Percentiles rank a stretch among this genome's conserved stretches.
These are phyloP conservation scores for Aspergillus ochraceus DNA, from an alignment of 2,329 filamentous ascomycete genomes.

Conservation along the genomic window DNA sequence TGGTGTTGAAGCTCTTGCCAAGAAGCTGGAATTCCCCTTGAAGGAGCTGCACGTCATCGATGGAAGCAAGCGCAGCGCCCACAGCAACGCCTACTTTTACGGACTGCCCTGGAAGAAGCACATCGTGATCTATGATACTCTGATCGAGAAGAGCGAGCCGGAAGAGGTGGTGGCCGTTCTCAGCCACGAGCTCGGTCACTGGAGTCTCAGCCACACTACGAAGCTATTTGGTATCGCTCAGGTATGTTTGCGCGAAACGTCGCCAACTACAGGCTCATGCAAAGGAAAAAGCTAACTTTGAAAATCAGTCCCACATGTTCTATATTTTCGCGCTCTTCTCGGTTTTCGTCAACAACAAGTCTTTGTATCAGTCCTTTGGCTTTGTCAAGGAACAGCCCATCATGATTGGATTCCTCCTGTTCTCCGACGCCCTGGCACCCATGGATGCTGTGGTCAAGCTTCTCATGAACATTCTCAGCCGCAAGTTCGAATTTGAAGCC, in stretches of 20 bases:
- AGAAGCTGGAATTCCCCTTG: slow-evolving; percentile 84
- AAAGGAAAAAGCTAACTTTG: slow-evolving; percentile 5
- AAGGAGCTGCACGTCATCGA: slow-evolving; percentile 94
- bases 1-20: slow-evolving; percentile 79
- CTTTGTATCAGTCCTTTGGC: slow-evolving; percentile 86
- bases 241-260: slow-evolving; percentile 51
- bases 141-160: slow-evolving; percentile 91
- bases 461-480: slow-evolving; percentile 91
- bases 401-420: slow-evolving; percentile 95
- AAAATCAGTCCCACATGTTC: slow-evolving; percentile 76
- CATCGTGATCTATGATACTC: slow-evolving; percentile 97
- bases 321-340: slow-evolving; percentile 97
- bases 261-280: not conserved
- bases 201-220: slow-evolving; percentile 93
- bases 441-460: slow-evolving; percentile 96
- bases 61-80: slow-evolving; percentile 81
- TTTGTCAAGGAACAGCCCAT: slow-evolving; percentile 82
- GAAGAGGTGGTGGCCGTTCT: slow-evolving; percentile 93
- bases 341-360: slow-evolving; percentile 93
- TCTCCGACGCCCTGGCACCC: slow-evolving; percentile 92
- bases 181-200: slow-evolving; percentile 94
- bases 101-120: slow-evolving; percentile 99
- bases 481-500: slow-evolving; percentile 94
- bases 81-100: slow-evolving; percentile 95
- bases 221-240: slow-evolving; percentile 84